phyloP scores from a whole-genome alignment of 805 yeast genomes.

The Cyberlindnera subsufficiens region DNA sequence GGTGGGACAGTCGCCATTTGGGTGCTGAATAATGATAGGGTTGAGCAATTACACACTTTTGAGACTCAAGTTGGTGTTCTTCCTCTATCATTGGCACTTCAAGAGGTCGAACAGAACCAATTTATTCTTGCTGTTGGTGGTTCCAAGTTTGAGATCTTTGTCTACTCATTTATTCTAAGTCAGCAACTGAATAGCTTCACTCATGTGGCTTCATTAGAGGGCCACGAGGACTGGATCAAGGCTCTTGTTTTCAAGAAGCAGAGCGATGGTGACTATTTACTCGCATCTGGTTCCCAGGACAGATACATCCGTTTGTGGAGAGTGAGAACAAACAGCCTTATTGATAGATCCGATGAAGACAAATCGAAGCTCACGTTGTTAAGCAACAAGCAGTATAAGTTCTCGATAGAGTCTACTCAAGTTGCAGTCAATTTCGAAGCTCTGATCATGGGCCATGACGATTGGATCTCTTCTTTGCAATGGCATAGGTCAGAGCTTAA shows the following conservation, averaged over 20 bases:
- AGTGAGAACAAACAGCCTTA: constrained; percentile 46
- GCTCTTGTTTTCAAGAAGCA: constrained; percentile 52
- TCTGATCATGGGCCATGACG: constrained; percentile 95
- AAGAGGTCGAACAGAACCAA: constrained; percentile 26
- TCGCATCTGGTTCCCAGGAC: constrained; percentile 93
- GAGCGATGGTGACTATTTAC: constrained; percentile 44
- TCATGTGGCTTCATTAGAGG: constrained; percentile 55
- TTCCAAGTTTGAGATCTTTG: constrained; percentile 46
- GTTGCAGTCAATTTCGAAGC: constrained; percentile 82
- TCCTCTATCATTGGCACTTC: constrained; percentile 36
- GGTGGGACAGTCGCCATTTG: constrained; percentile 54
- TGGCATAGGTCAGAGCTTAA: constrained; percentile 64
- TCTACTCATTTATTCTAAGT: constrained; percentile 39
- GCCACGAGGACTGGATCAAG: constrained; percentile 97
- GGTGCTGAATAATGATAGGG: constrained; percentile 27
- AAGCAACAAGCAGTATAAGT: constrained; percentile 68
- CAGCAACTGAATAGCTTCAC: constrained; percentile 20
- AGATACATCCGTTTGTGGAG: constrained; percentile 90
- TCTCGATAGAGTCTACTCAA: constrained; percentile 32
- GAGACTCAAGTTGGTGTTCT: constrained; percentile 41
- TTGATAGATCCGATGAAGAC: constrained; percentile 55
- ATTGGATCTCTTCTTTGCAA: constrained; percentile 81
- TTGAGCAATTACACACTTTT: constrained; percentile 27
- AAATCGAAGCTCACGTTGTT: constrained; percentile 44
- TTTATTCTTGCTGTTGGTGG: constrained; percentile 69